phyloP scores from a whole-genome alignment of 2,329 filamentous ascomycete genomes.

The Nigrograna mackinnonii region DNA sequence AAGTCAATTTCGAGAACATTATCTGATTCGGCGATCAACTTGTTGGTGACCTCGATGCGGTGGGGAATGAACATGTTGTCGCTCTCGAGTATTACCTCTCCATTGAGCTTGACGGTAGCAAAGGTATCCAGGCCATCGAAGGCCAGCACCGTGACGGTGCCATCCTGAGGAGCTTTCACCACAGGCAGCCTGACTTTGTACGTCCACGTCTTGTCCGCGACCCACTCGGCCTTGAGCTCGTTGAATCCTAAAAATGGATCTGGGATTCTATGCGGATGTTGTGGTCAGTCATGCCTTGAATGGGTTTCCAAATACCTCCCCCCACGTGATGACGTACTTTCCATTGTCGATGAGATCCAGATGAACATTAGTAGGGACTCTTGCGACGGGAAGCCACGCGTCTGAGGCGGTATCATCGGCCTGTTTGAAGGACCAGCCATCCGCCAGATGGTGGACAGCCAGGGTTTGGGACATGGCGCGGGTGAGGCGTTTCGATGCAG shows the following conservation, averaged over 20 bases:
- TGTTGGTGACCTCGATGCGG: constrained; percentile 55
- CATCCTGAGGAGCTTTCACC: constrained; percentile 24
- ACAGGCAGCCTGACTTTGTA: constrained; percentile 48
- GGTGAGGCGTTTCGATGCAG: background rate
- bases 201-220: constrained; percentile 52
- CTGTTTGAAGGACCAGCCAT: constrained; percentile 52
- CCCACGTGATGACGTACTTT: constrained; percentile 40
- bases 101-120: constrained; percentile 62
- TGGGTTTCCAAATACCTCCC: constrained; percentile 9
- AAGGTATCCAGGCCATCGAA: constrained; percentile 70
- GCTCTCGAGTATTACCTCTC: constrained; percentile 54
- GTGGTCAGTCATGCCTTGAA: constrained; percentile 19
- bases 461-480: constrained; percentile 29
- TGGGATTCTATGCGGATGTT: constrained; percentile 43
- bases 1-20: constrained; percentile 63
- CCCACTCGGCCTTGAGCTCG: constrained; percentile 54
- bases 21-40: constrained; percentile 35
- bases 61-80: constrained; percentile 69
- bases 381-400: constrained; percentile 49
- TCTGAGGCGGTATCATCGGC: constrained; percentile 41
- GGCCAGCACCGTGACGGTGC: constrained; percentile 52
- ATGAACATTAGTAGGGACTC: constrained; percentile 53
- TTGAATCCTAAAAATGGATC: constrained; percentile 57
- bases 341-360: constrained; percentile 51
- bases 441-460: constrained; percentile 33